Evolutionary conservation across 2,329 filamentous ascomycete species (phyloP).

Genomic region (Epichloe bromicola): DNA sequence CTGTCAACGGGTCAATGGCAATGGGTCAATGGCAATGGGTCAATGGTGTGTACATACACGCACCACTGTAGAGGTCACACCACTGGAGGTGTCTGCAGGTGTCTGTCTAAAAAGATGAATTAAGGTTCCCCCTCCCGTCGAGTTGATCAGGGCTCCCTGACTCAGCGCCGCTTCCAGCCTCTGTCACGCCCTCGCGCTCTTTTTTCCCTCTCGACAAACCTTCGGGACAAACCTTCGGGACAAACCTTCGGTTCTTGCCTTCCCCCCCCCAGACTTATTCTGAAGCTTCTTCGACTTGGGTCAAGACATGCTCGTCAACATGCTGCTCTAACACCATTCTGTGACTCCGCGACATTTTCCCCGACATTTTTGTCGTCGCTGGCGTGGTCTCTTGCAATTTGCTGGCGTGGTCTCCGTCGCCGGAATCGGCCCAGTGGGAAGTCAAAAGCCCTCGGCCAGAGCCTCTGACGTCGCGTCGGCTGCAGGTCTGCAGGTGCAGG

Average conservation of each 20-base stretch:
- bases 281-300: neutral
- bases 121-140: neutral
- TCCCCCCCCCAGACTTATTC: neutral
- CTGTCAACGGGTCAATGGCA: too few species aligned
- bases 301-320: neutral
- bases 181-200: neutral
- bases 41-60: too few species aligned
- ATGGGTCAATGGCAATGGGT: too few species aligned
- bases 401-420: neutral
- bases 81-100: neutral
- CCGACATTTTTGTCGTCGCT: neutral
- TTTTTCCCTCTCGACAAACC: neutral
- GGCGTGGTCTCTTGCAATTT: neutral
- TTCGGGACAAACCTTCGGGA: too few species aligned
- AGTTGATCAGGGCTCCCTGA: neutral
- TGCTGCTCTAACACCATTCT: neutral
- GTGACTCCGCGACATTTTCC: neutral
- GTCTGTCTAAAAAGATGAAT: too few species aligned
- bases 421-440: constrained; percentile 5
- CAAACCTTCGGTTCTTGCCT: neutral
- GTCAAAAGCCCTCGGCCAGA: constrained; percentile 3
- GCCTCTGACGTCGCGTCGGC: constrained; percentile 7
- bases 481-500: neutral
- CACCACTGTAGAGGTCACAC: too few species aligned
- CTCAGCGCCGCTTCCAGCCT: neutral